Percentiles rank a stretch among this genome's conserved stretches.
These are phyloP conservation scores for Kodamaea arcana DNA, from an alignment of 1,139 yeast species.

Conservation along the genomic window DNA sequence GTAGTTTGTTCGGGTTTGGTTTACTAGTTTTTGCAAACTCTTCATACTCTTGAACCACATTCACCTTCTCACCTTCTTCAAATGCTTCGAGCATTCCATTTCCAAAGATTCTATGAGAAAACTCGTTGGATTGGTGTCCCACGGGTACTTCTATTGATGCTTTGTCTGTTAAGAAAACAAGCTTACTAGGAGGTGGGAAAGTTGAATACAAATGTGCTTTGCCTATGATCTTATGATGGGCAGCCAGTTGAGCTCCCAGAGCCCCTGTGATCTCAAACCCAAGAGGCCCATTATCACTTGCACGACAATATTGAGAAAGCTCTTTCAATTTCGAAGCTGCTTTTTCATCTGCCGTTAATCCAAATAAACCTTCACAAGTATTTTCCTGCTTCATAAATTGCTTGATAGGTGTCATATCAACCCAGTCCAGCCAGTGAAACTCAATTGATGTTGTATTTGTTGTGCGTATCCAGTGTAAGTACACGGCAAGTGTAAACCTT, in stretches of 20 bases:
- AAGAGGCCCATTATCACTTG: constrained; percentile 15
- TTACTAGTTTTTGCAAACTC: constrained; percentile 8
- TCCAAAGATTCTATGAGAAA: constrained; percentile 19
- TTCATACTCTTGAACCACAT: constrained; percentile 15
- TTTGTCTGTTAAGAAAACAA: constrained; percentile 17
- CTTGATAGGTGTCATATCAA: constrained; percentile 28
- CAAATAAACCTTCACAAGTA: constrained; percentile 12
- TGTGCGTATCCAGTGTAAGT: constrained; percentile 11
- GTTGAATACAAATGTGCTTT: constrained; percentile 13
- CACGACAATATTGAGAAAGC: constrained; percentile 22
- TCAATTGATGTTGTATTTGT: constrained; percentile 20
- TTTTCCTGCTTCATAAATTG: constrained; percentile 16
- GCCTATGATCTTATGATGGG: constrained; percentile 23
- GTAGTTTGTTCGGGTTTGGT: constrained; percentile 1
- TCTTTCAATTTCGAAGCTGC: constrained; percentile 13
- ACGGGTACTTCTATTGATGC: constrained; percentile 3
- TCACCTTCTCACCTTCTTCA: constrained; percentile 7
- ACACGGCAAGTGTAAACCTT: constrained; percentile 19
- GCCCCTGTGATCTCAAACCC: constrained; percentile 25
- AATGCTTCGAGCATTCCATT: constrained; percentile 24
- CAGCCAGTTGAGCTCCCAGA: constrained; percentile 28
- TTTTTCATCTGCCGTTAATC: constrained; percentile 2
- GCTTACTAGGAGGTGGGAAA: constrained; percentile 15
- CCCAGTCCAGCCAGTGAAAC: constrained; percentile 46
- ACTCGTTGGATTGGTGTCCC: constrained; percentile 14